A percentile compares a stretch with the other conserved stretches of the same genome.
These are phyloP conservation scores for Pilasporangium apinafurcum DNA, from an alignment of 352 stramenopile genomes.

Conservation along the genomic window DNA sequence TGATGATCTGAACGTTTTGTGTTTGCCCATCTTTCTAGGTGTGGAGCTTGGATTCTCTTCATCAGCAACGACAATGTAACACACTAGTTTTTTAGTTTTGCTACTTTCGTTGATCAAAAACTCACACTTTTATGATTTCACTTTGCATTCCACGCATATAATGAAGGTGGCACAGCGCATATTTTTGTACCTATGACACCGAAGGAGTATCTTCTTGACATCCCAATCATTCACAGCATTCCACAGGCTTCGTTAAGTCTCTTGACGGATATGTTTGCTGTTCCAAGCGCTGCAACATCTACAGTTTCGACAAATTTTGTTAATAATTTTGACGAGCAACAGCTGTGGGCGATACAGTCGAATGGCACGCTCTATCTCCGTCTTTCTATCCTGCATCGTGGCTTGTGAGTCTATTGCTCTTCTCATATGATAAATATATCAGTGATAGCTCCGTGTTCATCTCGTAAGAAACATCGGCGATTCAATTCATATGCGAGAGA, in stretches of 20 bases:
- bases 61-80: conserved; percentile 16
- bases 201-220: conserved; percentile 37
- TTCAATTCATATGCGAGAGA: no score
- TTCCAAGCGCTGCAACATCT: no score
- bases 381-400: conserved; percentile 20
- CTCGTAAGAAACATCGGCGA: no score
- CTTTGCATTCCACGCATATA: no score
- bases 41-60: conserved; percentile 30
- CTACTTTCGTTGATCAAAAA: not conserved
- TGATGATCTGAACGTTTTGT: conserved; percentile 7
- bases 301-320: no score
- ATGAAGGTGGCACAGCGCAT: conserved; percentile 29
- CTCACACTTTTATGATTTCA: not conserved
- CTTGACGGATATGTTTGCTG: conserved; percentile 13
- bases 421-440: no score
- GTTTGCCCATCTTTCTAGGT: no score
- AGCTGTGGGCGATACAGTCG: conserved; percentile 2
- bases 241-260: conserved; percentile 8
- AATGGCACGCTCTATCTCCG: conserved; percentile 24
- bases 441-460: no score
- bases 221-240: conserved; percentile 18
- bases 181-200: conserved; percentile 22
- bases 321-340: not conserved
- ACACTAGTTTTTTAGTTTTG: not conserved
- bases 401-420: no score